These are phyloP conservation scores for Agrostemma githago DNA, from an alignment of 148 eudicot genomes.

Conservation along the genomic window DNA sequence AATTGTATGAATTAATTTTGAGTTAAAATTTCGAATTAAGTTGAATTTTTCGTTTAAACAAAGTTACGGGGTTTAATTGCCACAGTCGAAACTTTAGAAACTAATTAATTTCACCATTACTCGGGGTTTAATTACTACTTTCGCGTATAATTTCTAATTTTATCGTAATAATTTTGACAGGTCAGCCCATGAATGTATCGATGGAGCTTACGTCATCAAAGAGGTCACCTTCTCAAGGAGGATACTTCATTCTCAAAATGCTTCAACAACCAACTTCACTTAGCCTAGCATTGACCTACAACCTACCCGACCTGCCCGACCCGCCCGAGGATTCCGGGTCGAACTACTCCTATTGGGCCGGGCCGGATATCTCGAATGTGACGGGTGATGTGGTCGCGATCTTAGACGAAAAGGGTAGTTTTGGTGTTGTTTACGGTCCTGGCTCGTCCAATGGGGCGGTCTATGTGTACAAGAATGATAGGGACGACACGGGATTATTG, in stretches of 20 bases:
- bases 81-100: no score
- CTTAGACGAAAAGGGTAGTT: slow-evolving; percentile 65
- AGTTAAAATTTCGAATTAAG: no score
- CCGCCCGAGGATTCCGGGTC: slow-evolving; percentile 37
- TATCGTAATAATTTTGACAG: slow-evolving; percentile 41
- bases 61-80: no score
- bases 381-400: slow-evolving; percentile 79
- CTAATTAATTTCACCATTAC: no score
- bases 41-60: no score
- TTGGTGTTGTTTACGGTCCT: slow-evolving; percentile 70
- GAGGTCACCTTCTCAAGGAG: slow-evolving; percentile 39
- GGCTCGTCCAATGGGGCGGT: slow-evolving; percentile 70
- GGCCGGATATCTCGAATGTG: slow-evolving; percentile 76
- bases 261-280: slow-evolving; percentile 74
- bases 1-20: no score
- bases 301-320: slow-evolving; percentile 47
- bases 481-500: slow-evolving; percentile 46
- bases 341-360: slow-evolving; percentile 74
- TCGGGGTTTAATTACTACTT: no score
- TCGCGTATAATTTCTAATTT: no score
- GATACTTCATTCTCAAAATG: slow-evolving; percentile 74
- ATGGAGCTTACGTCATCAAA: slow-evolving; percentile 43
- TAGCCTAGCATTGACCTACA: slow-evolving; percentile 66
- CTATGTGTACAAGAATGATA: slow-evolving; percentile 69
- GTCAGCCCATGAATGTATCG: slow-evolving; percentile 59